Percentiles rank a stretch among this genome's conserved stretches.
phyloP scores from a whole-genome alignment of 345 rosid species.

The Clarkia xantiana region DNA sequence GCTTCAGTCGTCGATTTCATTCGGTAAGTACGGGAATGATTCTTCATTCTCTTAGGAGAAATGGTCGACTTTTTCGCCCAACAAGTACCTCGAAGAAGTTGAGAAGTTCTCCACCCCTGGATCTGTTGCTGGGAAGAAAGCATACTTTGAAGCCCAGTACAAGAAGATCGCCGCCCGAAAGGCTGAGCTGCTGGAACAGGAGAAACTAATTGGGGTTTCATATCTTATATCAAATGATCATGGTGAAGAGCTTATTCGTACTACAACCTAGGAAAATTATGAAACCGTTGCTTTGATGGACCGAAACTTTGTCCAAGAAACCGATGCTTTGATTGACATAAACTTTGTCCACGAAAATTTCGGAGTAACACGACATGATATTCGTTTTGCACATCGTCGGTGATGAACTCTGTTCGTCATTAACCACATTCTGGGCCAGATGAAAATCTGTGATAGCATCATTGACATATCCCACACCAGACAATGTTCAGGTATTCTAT shows the following conservation, averaged over 20 bases:
- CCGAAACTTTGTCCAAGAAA: slow-evolving; percentile 21
- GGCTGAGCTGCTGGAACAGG: slow-evolving; percentile 63
- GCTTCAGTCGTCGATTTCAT: slow-evolving; percentile 68
- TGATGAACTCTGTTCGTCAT: too few species aligned
- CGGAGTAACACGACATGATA: too few species aligned
- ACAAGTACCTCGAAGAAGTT: slow-evolving; percentile 91
- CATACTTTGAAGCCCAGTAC: slow-evolving; percentile 95
- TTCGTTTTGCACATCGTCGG: too few species aligned
- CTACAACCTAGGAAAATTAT: slow-evolving; percentile 10
- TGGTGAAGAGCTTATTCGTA: slow-evolving; percentile 18
- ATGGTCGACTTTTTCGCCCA: slow-evolving; percentile 81
- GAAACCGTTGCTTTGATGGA: slow-evolving; percentile 14
- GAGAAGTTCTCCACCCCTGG: slow-evolving; percentile 92
- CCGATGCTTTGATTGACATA: too few species aligned
- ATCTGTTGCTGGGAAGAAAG: slow-evolving; percentile 83
- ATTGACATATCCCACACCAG: too few species aligned
- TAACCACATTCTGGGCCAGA: too few species aligned
- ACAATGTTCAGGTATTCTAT: too few species aligned
- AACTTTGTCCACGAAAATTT: too few species aligned
- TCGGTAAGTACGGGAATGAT: slow-evolving; percentile 86
- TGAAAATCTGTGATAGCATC: too few species aligned
- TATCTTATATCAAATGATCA: slow-evolving; percentile 12
- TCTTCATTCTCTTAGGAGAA: slow-evolving; percentile 93
- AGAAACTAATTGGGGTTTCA: slow-evolving; percentile 33
- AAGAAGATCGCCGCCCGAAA: slow-evolving; percentile 79